Conservation (phyloP, 179 eudicot genomes). For the Carnegiea gigantea region DNA sequence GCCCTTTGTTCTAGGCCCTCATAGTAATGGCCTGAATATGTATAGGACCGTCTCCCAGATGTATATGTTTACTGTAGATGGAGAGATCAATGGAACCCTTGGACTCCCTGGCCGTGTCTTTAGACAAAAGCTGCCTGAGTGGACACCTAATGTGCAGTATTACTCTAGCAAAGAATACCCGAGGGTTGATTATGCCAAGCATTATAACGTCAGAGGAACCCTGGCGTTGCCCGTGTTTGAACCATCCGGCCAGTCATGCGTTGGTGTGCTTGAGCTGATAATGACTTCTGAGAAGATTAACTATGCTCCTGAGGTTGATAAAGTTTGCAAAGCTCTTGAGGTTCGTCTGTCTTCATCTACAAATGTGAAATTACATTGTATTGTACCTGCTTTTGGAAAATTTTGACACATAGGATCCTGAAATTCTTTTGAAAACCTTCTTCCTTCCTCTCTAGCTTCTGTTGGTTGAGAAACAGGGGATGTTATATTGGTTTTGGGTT, state of each 20-base stretch:
- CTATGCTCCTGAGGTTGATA: conserved; percentile 84
- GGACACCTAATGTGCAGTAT: conserved; percentile 94
- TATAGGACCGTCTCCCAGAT: conserved; percentile 76
- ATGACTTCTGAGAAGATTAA: conserved; percentile 73
- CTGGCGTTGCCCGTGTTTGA: conserved; percentile 84
- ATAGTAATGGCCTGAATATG: conserved; percentile 74
- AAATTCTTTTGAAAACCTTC: neutral
- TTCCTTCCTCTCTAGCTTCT: neutral
- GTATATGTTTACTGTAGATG: conserved; percentile 76
- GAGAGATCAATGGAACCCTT: conserved; percentile 54
- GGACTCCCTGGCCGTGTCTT: conserved; percentile 98
- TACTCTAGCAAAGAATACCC: conserved; percentile 71
- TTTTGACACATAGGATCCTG: neutral
- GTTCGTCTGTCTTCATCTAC: conserved; percentile 38
- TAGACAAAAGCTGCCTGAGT: conserved; percentile 77
- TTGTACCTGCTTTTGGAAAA: neutral
- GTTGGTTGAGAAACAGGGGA: neutral
- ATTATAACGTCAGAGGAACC: conserved; percentile 65
- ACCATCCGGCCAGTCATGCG: conserved; percentile 64
- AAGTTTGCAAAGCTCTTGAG: conserved; percentile 89
- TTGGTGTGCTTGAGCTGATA: conserved; percentile 82
- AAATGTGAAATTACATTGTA: neutral
- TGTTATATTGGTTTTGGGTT: neutral
- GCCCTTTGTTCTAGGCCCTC: conserved; percentile 85
- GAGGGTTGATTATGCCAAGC: conserved; percentile 62